Base-by-base conservation (phyloP, 2,329 filamentous ascomycete species). In the Sarocladium strictum region DNA sequence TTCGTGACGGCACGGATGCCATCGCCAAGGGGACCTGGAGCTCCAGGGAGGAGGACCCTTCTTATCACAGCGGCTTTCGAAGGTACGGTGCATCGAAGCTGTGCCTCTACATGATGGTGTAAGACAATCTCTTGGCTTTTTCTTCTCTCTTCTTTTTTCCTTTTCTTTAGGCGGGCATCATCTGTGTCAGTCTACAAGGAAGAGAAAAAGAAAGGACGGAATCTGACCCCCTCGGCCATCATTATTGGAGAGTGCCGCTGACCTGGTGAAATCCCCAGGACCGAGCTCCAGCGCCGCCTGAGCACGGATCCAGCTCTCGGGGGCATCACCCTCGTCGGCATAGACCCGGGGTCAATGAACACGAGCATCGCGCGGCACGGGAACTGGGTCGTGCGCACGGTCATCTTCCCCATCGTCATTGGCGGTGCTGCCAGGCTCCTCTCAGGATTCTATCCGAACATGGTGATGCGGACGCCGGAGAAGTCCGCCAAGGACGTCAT, bases 61-160 rank as follows among this genome's bases (percentile, higher is more conserved):
- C 59, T 0, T 55, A 55, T 9, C 57, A 62, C 3, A 56, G 61
- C 29, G 70, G 68, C 10, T 65, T 59, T 54, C 64, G 69, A 19
- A 64, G 71, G 26, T 73, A 73, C 53, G 71, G 69, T 9, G 70
- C 68, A n/a, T 63, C 66, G 35, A 73, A 72, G 56, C 63, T 72
- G 5, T 72, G 64, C 57, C 60, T 57, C 19, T 59, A 72, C 12
- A 72, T 72, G 67, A 62, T 73, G 59, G 59, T 63, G 62, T 66
- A 57, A 60, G 32, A 9, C 9, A 33, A 33, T 9, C 9, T 15
- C n/a, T n/a, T n/a, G n/a, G n/a, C n/a, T n/a, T n/a, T n/a, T n/a
- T n/a, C n/a, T n/a, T n/a, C n/a, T n/a, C n/a, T n/a, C n/a, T n/a
- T n/a, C n/a, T n/a, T n/a, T n/a, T n/a, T n/a, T n/a, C n/a, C n/a